phyloP scores from a whole-genome alignment of 139 green algal species.

The Chlorella vulgaris region DNA sequence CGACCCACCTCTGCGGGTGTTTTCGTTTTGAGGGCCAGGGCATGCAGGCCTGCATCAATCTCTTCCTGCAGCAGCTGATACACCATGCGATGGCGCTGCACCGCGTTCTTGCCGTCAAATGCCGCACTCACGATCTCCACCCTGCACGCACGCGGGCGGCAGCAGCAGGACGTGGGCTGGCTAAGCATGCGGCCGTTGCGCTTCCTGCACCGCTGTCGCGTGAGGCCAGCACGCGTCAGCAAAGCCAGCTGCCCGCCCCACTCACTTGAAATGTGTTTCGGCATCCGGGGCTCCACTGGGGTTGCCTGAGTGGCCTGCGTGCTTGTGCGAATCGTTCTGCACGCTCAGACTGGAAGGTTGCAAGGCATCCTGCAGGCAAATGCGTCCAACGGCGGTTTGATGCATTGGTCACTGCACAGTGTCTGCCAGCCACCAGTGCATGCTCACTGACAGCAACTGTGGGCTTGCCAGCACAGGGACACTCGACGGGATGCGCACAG shows the following conservation, averaged over 20 bases:
- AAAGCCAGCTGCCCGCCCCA: neutral
- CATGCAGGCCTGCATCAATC: conserved; percentile 55
- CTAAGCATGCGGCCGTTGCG: neutral
- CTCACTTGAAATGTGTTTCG: conserved; percentile 66
- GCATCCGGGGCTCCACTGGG: conserved; percentile 57
- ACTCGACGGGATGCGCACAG: too few species aligned
- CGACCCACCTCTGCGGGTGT: neutral
- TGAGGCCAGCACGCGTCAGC: neutral
- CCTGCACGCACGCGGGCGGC: conserved; percentile 7
- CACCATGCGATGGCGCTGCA: conserved; percentile 59
- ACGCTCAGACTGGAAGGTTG: conserved; percentile 43
- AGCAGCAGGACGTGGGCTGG: neutral
- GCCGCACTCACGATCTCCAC: conserved; percentile 53
- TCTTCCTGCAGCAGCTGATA: conserved; percentile 60
- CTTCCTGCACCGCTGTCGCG: neutral
- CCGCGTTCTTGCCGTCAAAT: conserved; percentile 54
- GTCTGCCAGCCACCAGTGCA: too few species aligned
- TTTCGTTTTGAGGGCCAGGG: conserved; percentile 54
- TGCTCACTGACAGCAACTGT: too few species aligned
- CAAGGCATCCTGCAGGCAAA: conserved; percentile 7
- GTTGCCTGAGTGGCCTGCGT: conserved; percentile 66
- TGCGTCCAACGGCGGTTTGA: neutral
- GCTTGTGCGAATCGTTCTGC: conserved; percentile 59
- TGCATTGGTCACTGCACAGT: neutral
- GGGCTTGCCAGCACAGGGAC: too few species aligned